Base-by-base conservation (phyloP, 1,139 yeast species). In the Meyerozyma athensensis region DNA sequence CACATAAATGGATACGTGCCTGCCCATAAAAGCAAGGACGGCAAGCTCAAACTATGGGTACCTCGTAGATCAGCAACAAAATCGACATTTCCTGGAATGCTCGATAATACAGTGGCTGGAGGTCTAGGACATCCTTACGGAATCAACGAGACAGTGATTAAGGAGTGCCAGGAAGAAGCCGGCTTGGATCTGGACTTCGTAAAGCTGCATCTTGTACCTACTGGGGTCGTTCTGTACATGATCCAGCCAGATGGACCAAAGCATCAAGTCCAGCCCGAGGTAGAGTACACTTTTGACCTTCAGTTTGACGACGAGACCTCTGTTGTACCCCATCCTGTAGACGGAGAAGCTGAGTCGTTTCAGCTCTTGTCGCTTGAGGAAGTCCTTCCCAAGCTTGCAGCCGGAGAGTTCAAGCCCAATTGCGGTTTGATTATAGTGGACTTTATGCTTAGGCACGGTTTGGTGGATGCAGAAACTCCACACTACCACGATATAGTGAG, bases 71-170 rank as follows among this genome's bases (percentile, higher is more conserved):
- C 97, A 0, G 55, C 65, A 10, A 71, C 79, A 1, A 92, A 92
- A 54, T 82, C 85, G 13, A 92, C 97, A 0, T 89, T 79, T 62
- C 97, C 98, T 0, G 84, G 86, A 0, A 83, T 79, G 86, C 71
- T 89, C 33, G 98, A 92, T 57, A 92, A 90, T 54, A 86, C 95
- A 1, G 86, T 92, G 5, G 98, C 96, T 0, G 98, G 98, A 1
- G 98, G 98, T 0, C 56, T 92, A 16, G 96, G 96, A 0, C 72
- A 81, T 53, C 96, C 96, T 0, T 67, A 77, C 47, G 89, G 92
- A 0, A 63, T 82, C 2, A 65, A 68, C 54, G 95, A 86, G 36
- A 90, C 97, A 0, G 79, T 81, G 3, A 49, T 86, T 16, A 92
- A 92, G 54, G 98, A 92, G 55, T 81, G 95, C 49, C 71, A 67